Conservation (phyloP, 345 rosid genomes). For the Citrus sp. region DNA sequence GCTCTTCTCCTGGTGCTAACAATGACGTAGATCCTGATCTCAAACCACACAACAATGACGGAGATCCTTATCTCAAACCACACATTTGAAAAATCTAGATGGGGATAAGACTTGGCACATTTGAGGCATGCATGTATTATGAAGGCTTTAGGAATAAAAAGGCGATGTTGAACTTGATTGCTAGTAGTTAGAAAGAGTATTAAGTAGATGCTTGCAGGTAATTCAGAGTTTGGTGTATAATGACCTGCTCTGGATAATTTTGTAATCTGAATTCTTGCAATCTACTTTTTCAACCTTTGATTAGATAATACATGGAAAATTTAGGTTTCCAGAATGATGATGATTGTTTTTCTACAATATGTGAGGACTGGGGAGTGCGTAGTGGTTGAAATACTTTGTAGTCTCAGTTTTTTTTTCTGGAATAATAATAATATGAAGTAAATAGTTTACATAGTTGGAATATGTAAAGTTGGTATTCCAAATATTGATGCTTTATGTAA, state of each 20-base stretch:
- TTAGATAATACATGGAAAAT: background rate
- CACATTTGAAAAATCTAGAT: background rate
- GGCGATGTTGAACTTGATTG: background rate
- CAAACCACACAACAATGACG: conserved; percentile 15
- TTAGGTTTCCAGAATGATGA: background rate
- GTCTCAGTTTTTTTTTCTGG: background rate
- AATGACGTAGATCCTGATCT: conserved; percentile 18
- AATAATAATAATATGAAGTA: no score
- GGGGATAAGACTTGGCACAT: background rate
- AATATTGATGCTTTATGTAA: no score
- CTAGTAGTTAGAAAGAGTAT: background rate
- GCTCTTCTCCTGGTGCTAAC: conserved; percentile 21
- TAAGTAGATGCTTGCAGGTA: background rate
- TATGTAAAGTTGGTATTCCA: background rate
- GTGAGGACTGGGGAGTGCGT: background rate
- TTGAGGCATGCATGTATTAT: background rate
- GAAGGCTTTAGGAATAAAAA: conserved; percentile 9
- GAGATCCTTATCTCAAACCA: conserved; percentile 21
- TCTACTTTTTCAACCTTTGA: background rate
- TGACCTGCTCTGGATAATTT: conserved; percentile 2
- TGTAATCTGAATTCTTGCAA: background rate
- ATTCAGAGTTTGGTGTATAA: background rate
- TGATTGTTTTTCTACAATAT: background rate
- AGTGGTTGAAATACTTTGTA: background rate
- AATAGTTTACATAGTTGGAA: background rate